Percentiles rank a stretch among this genome's conserved stretches.
Conservation (phyloP, 495 filamentous ascomycete genomes). For the Xylaria bambusicola region DNA sequence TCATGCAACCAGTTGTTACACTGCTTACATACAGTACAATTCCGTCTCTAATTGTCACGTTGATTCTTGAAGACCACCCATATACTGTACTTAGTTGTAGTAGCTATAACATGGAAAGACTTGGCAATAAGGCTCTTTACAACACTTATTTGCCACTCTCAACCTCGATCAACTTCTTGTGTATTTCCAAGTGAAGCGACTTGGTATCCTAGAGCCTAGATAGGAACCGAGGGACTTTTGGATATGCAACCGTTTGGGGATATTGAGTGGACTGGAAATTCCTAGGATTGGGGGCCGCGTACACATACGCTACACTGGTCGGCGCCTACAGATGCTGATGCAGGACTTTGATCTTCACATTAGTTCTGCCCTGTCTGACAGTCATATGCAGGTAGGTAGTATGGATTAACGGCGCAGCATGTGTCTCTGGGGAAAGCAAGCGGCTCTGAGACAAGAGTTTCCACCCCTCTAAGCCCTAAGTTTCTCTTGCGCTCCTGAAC, state of each 20-base stretch:
- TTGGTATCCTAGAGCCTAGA: neutral
- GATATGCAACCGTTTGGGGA: neutral
- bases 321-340: too few relatives aligned
- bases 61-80: neutral
- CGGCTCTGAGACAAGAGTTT: too few relatives aligned
- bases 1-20: slow-evolving; percentile 5
- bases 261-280: neutral
- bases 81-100: neutral
- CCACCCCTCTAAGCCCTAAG: neutral
- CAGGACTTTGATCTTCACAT: too few relatives aligned
- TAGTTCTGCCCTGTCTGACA: neutral
- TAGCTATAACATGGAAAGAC: neutral
- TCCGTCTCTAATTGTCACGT: neutral
- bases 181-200: slow-evolving; percentile 1
- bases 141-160: neutral
- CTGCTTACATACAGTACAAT: neutral
- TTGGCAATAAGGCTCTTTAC: slow-evolving; percentile 2
- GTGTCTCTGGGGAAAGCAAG: slow-evolving; percentile 1
- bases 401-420: neutral
- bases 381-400: neutral
- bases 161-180: neutral
- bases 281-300: neutral
- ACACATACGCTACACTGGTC: neutral
- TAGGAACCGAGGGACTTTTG: neutral
- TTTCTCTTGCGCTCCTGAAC: neutral